A percentile compares a stretch with the other conserved stretches of the same genome.
phyloP scores from a whole-genome alignment of 306 rosid genomes.

The Albizia julibrissin region DNA sequence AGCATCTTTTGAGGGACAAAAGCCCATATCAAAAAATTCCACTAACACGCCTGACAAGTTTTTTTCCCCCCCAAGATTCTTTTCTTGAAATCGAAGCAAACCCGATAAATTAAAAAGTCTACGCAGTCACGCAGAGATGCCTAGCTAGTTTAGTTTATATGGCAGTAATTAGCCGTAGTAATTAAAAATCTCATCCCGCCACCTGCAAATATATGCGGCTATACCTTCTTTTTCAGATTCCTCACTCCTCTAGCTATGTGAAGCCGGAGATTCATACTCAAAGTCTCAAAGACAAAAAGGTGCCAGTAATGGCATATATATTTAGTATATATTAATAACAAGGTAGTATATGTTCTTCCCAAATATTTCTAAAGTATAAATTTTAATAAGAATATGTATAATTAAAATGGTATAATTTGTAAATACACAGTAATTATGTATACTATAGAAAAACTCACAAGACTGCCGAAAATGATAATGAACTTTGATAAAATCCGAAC shows the following conservation, averaged over 20 bases:
- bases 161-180: not conserved
- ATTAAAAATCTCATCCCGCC: not conserved
- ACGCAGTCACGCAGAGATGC: not conserved
- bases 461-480: no score
- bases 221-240: conserved; percentile 1
- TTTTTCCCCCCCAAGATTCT: not conserved
- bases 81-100: conserved; percentile 14
- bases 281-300: not conserved
- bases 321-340: not conserved
- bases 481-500: no score
- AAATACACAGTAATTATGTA: no score
- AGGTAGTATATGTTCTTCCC: not conserved
- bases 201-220: not conserved
- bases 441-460: no score
- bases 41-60: not conserved
- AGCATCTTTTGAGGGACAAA: conserved; percentile 1
- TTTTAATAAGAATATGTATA: no score
- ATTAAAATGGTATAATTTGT: no score
- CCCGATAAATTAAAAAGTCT: not conserved
- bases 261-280: conserved; percentile 7
- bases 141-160: not conserved
- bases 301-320: not conserved
- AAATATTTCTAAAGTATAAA: no score
- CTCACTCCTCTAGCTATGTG: not conserved
- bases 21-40: conserved; percentile 9